Evolutionary conservation across 2,329 filamentous ascomycete species (phyloP), one percentile per base, ranked within the genome.

Genomic region (Microcyclospora pomicola): DNA sequence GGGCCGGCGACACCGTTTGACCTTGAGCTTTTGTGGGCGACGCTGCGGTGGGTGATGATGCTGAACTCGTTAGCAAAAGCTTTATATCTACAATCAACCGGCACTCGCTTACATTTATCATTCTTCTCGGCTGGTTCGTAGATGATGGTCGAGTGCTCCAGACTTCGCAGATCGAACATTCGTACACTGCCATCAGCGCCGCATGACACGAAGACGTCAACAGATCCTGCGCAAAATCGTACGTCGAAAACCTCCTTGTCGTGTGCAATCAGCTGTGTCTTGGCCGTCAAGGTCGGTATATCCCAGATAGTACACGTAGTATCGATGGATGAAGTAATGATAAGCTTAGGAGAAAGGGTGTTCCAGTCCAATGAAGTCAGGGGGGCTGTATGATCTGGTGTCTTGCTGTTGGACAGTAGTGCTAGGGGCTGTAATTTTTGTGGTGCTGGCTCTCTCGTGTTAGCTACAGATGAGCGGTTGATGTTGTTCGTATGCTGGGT

Each of bases 291-390:
- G 1, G 91, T 95, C 3, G 91, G 91, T 39, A 98, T 98, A 59
- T 98, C 91, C 91, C 91, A 98, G 48, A 98, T 98, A 4, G 91
- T 98, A 64, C 91, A 98, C 5, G 91, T 98, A 1, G 91, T 98
- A 57, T 98, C 91, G 54, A 98, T 98, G 59, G 87, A 96, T 3
- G 87, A 95, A 1, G 91, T 98, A 54, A 98, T 98, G 56, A 98
- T 98, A 38, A 98, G 69, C 59, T 88, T 95, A 0, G 91, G 91
- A 15, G 86, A 94, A 37, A 98, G 80, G 2, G 84, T 93, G 55
- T 98, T 98, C 91, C 91, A 98, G 59, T 98, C 91, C 34, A 98
- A 70, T 12, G 87, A 95, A 2, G 91, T 98, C 41, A 98, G 75
- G 14, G 91, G 91, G 11, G 91, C 91, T 5, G 91, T 98, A 57